Base-by-base conservation (phyloP, 1,139 yeast genomes). In the Wickerhamomyces sp. region DNA sequence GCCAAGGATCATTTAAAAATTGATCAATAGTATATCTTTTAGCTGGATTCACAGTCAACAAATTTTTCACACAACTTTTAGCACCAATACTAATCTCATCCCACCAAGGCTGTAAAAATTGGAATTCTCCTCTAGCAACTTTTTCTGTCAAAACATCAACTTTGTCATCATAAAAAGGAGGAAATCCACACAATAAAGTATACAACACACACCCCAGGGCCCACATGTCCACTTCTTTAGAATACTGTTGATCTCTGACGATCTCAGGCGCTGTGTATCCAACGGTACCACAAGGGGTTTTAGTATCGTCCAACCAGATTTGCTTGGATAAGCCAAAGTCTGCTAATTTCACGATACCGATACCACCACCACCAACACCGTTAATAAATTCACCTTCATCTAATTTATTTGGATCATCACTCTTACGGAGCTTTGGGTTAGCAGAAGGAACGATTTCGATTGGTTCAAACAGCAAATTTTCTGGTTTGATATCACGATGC, bases 201-300 rank as follows among this genome's bases (percentile, higher is more conserved):
- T 90, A 90, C 46, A 90, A 62, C 8, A 90, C 94, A 63, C 97
- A 90, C 1, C 97, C 97, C 39, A 90, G 67, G 5, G 96, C 95
- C 97, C 97, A 90, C 77, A 90, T 84, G 60, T 90, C 97, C 16
- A 90, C 97, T 36, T 89, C 76, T 65, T 86, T 88, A 7, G 95
- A 85, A 56, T 90, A 90, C 44, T 78, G 74, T 61, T 87, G 88
- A 58, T 85, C 94, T 55, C 76, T 79, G 33, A 90, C 95, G 37
- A 89, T 94, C 61, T 90, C 97, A 0, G 97, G 97, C 0, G 96
- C 96, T 3, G 97, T 87, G 58, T 86, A 86, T 2, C 94, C 94
- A 27, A 86, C 89, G 2, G 95, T 86, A 29, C 96, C 96, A 59
- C 95, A 88, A 0, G 95, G 95, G 1, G 95, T 85, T 67, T 81